Base-by-base conservation (phyloP, 306 rosid species). In the Vigna trinervia region DNA sequence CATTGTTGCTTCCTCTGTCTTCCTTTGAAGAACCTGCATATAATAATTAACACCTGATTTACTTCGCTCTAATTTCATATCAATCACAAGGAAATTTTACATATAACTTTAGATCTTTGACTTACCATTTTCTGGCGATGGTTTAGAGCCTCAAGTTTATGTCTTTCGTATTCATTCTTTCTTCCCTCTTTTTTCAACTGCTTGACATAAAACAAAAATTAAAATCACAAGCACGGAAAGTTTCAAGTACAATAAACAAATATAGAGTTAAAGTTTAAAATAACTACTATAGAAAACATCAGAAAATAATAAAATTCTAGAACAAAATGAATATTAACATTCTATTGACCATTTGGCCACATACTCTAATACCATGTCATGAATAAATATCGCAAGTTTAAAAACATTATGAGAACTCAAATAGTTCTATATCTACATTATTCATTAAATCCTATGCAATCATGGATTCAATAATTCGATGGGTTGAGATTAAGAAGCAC, bases 141-240 rank as follows among this genome's bases (percentile, higher is more conserved):
- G 78, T 88, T 89, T 81, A 92, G 79, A 82, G 91, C 86, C 88
- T 88, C 95, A 52, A 92, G 97, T 79, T 92, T 89, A 79, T 92
- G 94, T 66, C 93, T 78, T 79, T 92, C 90, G 30, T 88, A 89
- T 81, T 89, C 93, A 69, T 89, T 92, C 81, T 82, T 92, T 84
- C 97, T 89, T 78, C 97, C 97, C 81, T 86, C 95, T 81, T 92
- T 92, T 85, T 69, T 89, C 79, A 89, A 88, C 97, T 92, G 97
- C 39, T 58, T 75, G 74, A 41, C 56, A 76, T 65, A 13, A 80
- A 59, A 38, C 15, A 67, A 72, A 30, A 26, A 73, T 80, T 77
- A 54, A 36, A 76, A 57, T 66, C 51, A 48, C 20, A 76, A 76
- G 54, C 30, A 58, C 50, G 59, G 48, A 64, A 48, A 26, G 58